Conservation (phyloP, 176 grass and related monocot genomes). For the Avena atlantica region DNA sequence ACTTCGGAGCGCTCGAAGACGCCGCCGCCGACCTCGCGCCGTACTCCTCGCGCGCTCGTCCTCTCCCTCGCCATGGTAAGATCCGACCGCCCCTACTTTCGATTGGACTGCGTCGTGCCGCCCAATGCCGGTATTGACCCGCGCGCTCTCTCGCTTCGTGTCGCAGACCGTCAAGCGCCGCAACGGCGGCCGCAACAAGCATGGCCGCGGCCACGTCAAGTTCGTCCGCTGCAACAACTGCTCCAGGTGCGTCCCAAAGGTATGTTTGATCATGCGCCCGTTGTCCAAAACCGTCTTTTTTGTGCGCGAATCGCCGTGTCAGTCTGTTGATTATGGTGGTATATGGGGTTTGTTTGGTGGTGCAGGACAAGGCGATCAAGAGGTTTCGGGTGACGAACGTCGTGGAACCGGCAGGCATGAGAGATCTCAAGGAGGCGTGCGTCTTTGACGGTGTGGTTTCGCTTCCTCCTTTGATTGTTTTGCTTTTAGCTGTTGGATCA, state of each 20-base stretch:
- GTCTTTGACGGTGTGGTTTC: conserved; percentile 56
- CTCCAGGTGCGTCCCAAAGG: conserved; percentile 77
- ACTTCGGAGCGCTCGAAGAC: neutral
- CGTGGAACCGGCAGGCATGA: conserved; percentile 69
- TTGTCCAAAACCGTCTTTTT: neutral
- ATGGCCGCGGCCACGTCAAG: conserved; percentile 79
- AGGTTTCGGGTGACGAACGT: conserved; percentile 79
- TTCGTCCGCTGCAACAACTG: conserved; percentile 85
- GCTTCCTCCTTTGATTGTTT: neutral
- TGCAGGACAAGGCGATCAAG: conserved; percentile 91
- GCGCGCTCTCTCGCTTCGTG: neutral
- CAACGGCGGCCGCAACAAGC: conserved; percentile 77
- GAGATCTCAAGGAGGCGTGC: conserved; percentile 76
- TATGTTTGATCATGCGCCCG: neutral
- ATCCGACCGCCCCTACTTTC: neutral
- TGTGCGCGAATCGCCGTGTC: neutral
- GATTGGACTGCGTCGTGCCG: neutral
- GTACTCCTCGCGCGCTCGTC: neutral
- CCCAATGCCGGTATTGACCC: neutral
- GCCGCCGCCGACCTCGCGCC: neutral
- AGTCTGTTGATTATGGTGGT: neutral
- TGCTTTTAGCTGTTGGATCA: neutral
- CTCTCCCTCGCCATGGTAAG: conserved; percentile 18
- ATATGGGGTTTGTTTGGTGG: neutral
- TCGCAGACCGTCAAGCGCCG: conserved; percentile 75